These are phyloP conservation scores for Lecanoromycetidae sp. DNA, from an alignment of 2,329 filamentous ascomycete species.

Conservation along the genomic window DNA sequence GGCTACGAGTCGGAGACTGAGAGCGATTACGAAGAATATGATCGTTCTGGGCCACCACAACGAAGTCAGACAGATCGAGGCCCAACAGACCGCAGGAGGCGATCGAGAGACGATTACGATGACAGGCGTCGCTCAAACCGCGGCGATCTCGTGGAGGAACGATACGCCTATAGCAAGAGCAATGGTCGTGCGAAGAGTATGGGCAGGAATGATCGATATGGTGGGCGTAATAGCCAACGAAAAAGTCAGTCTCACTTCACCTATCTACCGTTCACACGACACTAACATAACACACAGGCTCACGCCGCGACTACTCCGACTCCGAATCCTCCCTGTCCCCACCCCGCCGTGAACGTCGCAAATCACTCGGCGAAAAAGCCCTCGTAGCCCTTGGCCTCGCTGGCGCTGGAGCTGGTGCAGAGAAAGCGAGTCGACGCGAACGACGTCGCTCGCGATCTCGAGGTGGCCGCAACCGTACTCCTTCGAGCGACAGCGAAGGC, in stretches of 20 bases:
- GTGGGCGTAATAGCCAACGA: slow-evolving; percentile 9
- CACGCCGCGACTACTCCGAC: slow-evolving; percentile 21
- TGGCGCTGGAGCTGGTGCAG: slow-evolving; percentile 38
- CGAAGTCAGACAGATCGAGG: slow-evolving; percentile 9
- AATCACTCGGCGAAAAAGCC: slow-evolving; percentile 37
- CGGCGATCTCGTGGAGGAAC: slow-evolving; percentile 12
- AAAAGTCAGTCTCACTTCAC: neutral
- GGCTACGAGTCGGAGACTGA: slow-evolving; percentile 11
- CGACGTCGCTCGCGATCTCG: slow-evolving; percentile 22
- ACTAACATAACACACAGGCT: slow-evolving; percentile 17
- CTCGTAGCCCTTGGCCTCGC: slow-evolving; percentile 48
- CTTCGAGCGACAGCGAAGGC: slow-evolving; percentile 29
- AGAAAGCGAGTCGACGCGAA: slow-evolving; percentile 28
- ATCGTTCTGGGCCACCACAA: neutral
- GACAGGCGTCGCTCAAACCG: slow-evolving; percentile 7
- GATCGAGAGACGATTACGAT: neutral
- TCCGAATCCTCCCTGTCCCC: slow-evolving; percentile 29
- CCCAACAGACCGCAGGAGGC: neutral
- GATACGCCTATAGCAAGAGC: slow-evolving; percentile 7
- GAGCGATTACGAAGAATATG: slow-evolving; percentile 9
- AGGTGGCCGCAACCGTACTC: slow-evolving; percentile 35
- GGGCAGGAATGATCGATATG: slow-evolving; percentile 11
- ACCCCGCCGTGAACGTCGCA: slow-evolving; percentile 30
- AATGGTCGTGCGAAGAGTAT: slow-evolving; percentile 15
- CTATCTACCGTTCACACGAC: neutral